phyloP scores from a whole-genome alignment of 345 rosid genomes.

The Arabis hirsuta region DNA sequence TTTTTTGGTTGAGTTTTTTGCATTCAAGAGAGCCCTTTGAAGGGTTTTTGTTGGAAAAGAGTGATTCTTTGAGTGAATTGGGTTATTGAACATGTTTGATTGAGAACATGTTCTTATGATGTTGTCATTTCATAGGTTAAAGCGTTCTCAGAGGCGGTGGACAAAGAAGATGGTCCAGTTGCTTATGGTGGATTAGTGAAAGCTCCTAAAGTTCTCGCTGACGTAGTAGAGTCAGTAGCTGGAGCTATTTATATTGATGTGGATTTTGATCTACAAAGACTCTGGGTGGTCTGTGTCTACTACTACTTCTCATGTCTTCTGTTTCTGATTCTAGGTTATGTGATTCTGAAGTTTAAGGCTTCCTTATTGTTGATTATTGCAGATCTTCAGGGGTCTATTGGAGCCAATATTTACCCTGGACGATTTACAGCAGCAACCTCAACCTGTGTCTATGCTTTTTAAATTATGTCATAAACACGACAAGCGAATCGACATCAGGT shows the following conservation, averaged over 20 bases:
- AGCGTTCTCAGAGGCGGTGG: conserved; percentile 62
- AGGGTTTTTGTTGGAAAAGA: neutral
- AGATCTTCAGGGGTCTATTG: conserved; percentile 70
- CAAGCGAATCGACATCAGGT: conserved; percentile 54
- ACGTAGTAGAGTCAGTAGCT: conserved; percentile 72
- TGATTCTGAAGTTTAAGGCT: neutral
- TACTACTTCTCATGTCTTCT: conserved; percentile 1
- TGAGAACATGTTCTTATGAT: conserved; percentile 13
- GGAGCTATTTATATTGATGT: conserved; percentile 75
- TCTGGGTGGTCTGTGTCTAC: conserved; percentile 71
- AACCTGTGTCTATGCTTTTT: conserved; percentile 66
- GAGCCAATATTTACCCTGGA: conserved; percentile 70
- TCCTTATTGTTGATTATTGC: conserved; percentile 25
- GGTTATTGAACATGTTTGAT: neutral
- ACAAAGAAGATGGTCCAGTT: conserved; percentile 53
- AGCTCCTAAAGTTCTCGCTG: conserved; percentile 88
- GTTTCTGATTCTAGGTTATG: neutral
- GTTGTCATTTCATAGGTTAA: conserved; percentile 47
- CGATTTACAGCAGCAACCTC: conserved; percentile 65
- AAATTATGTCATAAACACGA: conserved; percentile 69
- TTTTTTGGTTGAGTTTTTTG: neutral
- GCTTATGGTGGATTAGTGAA: conserved; percentile 66
- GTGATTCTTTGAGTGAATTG: neutral
- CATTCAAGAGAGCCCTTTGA: neutral
- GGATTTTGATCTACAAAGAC: conserved; percentile 54